Base-by-base conservation (phyloP, 2,329 filamentous ascomycete genomes). In the Phialocephala sp. region DNA sequence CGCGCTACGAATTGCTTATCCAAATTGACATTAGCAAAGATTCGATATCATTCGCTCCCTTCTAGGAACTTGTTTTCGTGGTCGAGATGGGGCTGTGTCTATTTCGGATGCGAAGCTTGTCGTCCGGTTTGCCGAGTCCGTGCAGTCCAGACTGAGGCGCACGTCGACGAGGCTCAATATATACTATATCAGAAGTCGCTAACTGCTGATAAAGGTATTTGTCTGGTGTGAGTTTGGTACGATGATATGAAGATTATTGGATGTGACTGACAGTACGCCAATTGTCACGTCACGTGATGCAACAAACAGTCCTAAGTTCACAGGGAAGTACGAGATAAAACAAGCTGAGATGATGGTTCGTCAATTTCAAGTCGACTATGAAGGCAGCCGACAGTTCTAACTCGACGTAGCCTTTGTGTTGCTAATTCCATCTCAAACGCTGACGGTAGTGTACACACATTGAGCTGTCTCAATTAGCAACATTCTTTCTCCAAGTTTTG, bases 31-130 rank as follows among this genome's bases (percentile, higher is more conserved):
- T 50, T 50, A 8, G 45, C 18, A 50, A 9, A 50, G 2, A 50
- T 5, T 18, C 18, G 22, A 24, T 20, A 32, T 24, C 18, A 22
- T 50, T 50, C 18, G 45, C 22, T 50, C n/a, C 5, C 22, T 1
- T 22, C n/a, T 22, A 14, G 11, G 18, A 11, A 50, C 45, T 50
- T 50, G 45, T n/a, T 50, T 50, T 43, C n/a, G 41, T 50, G 45
- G 6, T 5, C 22, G 27, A 32, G 8, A 27, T 54, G 50, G 27
- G 27, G 22, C 12, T 27, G 50, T 18, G 12, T 27, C 4, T 32
- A 15, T 24, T 52, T 52, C 24, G 27, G 50, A 54, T 22, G 47
- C 15, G 50, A 54, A 32, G 50, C 50, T 54, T 54, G 50, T 20
- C 22, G 43, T 8, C 45, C 12, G n/a, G n/a, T 50, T 50, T 22